Evolutionary conservation across 495 filamentous ascomycete species (phyloP).

Genomic region (Penicillium ochrochloron): DNA sequence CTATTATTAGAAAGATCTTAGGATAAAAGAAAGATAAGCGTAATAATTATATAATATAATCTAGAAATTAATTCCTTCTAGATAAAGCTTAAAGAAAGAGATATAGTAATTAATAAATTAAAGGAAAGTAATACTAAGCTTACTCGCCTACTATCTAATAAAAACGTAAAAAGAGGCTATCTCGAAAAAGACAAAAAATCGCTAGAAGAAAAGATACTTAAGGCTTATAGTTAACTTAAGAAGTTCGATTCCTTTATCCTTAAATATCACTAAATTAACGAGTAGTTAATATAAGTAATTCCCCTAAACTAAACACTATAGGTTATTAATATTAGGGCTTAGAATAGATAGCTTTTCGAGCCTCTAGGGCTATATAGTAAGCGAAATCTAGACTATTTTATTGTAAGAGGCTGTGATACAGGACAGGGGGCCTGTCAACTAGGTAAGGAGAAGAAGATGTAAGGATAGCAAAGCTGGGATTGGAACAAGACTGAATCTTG

Average conservation of each 20-base stretch:
- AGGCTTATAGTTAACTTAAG: constrained; percentile 18
- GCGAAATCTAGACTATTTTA: constrained; percentile 5
- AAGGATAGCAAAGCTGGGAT: no score
- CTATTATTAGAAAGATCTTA: neutral
- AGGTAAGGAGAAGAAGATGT: no score
- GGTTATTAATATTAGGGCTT: neutral
- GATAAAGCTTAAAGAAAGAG: constrained; percentile 11
- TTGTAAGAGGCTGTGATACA: no score
- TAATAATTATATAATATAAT: neutral
- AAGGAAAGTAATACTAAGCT: constrained; percentile 2
- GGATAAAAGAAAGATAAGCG: constrained; percentile 2
- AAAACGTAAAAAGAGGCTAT: constrained; percentile 4
- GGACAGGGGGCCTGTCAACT: no score
- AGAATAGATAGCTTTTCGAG: constrained; percentile 8
- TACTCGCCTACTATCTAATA: neutral
- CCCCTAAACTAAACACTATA: neutral
- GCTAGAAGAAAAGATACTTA: constrained; percentile 47
- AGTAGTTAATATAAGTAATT: constrained; percentile 9
- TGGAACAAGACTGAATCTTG: no score
- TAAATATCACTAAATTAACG: constrained; percentile 6
- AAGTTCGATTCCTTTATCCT: constrained; percentile 11
- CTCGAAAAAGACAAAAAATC: constrained; percentile 35
- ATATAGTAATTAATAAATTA: constrained; percentile 1
- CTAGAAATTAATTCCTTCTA: constrained; percentile 7
- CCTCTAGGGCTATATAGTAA: neutral